These are phyloP conservation scores for Aspergillus awamori DNA, from an alignment of 2,329 filamentous ascomycete species.

Conservation along the genomic window DNA sequence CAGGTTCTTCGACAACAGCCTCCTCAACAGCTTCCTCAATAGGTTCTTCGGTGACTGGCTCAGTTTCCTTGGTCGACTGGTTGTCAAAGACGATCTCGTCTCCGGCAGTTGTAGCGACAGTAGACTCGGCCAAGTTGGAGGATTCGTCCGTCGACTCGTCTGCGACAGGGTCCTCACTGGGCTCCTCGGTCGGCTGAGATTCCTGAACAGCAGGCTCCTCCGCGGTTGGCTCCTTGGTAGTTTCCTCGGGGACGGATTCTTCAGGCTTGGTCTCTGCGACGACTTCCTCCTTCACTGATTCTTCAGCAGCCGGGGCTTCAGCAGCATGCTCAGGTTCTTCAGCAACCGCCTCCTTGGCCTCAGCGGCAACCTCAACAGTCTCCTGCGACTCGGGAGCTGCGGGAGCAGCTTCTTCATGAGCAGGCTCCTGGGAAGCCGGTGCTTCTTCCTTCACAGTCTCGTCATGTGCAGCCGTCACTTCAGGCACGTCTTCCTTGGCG, in stretches of 20 bases:
- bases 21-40: slow-evolving; percentile 6
- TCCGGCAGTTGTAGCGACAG: not conserved
- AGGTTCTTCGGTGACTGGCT: slow-evolving; percentile 11
- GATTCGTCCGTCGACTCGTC: not conserved
- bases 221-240: not conserved
- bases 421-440: slow-evolving; percentile 2
- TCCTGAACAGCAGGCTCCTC: not conserved
- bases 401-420: slow-evolving; percentile 3
- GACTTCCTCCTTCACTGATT: not conserved
- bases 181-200: not conserved
- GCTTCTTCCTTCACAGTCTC: not conserved
- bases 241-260: not conserved
- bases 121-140: not conserved
- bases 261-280: slow-evolving; percentile 7
- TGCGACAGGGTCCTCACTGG: not conserved
- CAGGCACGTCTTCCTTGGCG: not conserved
- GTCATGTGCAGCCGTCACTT: not conserved
- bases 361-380: not conserved
- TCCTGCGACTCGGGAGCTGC: not conserved
- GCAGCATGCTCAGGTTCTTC: not conserved
- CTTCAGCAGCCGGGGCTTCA: not conserved
- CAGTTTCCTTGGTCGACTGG: not conserved
- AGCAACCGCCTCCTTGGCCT: slow-evolving; percentile 7
- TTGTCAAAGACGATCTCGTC: not conserved
- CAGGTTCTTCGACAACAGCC: not conserved